Base-by-base conservation (phyloP, 2,329 filamentous ascomycete species). In the Aspergillaceae sp. region DNA sequence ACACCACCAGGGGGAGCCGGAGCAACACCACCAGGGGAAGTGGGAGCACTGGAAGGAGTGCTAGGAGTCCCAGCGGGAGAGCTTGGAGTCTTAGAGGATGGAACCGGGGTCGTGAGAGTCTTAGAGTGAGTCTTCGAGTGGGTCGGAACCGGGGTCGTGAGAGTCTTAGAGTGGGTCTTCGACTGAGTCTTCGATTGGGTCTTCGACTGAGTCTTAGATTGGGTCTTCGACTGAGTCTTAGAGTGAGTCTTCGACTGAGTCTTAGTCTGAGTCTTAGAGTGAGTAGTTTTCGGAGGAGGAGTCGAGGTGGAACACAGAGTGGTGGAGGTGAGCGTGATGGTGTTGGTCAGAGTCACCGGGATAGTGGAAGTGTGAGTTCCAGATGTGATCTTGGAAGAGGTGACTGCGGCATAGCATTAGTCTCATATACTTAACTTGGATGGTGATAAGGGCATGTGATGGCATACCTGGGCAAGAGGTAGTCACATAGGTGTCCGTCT, bases 401-500 rank as follows among this genome's bases (percentile, higher is more conserved):
- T 58, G 44, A 64, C 61, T 60, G 27, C n/a, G 44, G 43, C 30
- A 49, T n/a, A 19, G 19, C 1, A 32, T 46, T 29, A 47, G 33
- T 32, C 33, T 19, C 19, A 19, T 19, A 19, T 19, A 19, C 19
- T 19, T 19, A 19, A 19, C 19, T 19, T 19, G 19, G 19, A 19
- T 32, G 8, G 8, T 32, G 30, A 32, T 9, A 32, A 32, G 30
- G 30, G 8, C 5, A 5, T 32, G 8, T 5, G 30, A 1, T 32
- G 30, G 29, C 60, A 51, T 59, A 65, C 62, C 58, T 49, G 64
- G 62, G 56, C 56, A 61, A 42, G 52, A 53, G 35, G 64, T 67
- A 47, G 64, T 67, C 48, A 60, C 56, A 45, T 50, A 54, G 28
- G 63, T 66, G 45, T 58, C 56, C 19, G 58, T 63, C 56, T 56